These are phyloP conservation scores for Termitomyces sp. DNA, from an alignment of 768 basidiomycete genomes.

Conservation along the genomic window DNA sequence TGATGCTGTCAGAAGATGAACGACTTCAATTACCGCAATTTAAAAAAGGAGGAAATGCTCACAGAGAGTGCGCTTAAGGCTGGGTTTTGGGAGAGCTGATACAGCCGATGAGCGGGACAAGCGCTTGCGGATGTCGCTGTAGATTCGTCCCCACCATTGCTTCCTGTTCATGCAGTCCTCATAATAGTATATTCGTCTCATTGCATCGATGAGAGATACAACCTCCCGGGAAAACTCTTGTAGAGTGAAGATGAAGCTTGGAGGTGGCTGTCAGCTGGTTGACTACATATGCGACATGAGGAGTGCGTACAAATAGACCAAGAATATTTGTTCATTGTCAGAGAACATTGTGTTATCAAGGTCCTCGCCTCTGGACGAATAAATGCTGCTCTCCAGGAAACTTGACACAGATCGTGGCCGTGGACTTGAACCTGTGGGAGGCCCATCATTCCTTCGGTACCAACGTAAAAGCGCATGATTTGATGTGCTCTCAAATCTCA, in stretches of 20 bases:
- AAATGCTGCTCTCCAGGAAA: slow-evolving; percentile 5
- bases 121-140: slow-evolving; percentile 13
- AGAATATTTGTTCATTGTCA: slow-evolving; percentile 80
- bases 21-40: not conserved
- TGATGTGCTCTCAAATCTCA: slow-evolving; percentile 75
- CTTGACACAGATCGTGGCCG: slow-evolving; percentile 19
- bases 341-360: slow-evolving; percentile 36
- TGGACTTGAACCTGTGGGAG: slow-evolving; percentile 9
- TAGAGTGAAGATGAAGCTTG: slow-evolving; percentile 91
- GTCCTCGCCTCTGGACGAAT: slow-evolving; percentile 15
- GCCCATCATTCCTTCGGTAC: slow-evolving; percentile 50
- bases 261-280: not conserved
- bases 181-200: slow-evolving; percentile 69
- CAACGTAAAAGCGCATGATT: slow-evolving; percentile 78
- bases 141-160: slow-evolving; percentile 34
- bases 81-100: not conserved
- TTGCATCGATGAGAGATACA: slow-evolving; percentile 75
- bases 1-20: slow-evolving; percentile 27
- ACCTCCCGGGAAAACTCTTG: slow-evolving; percentile 92
- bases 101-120: not conserved
- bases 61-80: slow-evolving; percentile 35
- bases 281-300: not conserved
- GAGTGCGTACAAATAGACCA: slow-evolving; percentile 82
- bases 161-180: slow-evolving; percentile 39
- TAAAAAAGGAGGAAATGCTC: not conserved